These are phyloP conservation scores for Eragrostis tef DNA, from an alignment of 202 grass and related monocot species.

Conservation along the genomic window DNA sequence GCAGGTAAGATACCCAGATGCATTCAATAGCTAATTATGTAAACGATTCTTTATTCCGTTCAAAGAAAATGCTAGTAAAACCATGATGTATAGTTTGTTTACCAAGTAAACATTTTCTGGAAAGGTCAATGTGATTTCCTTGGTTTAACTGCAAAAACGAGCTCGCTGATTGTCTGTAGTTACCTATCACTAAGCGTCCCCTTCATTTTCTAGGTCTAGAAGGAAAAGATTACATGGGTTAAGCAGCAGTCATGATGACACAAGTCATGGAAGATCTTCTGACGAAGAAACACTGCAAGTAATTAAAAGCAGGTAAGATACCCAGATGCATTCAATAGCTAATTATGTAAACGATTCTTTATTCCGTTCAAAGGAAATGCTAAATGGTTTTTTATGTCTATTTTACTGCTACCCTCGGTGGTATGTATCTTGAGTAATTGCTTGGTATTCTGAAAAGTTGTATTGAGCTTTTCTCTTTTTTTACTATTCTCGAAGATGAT, in stretches of 20 bases:
- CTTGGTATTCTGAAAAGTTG: constrained; percentile 2
- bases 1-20: constrained; percentile 55
- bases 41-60: background rate
- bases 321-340: constrained; percentile 9
- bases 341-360: constrained; percentile 24
- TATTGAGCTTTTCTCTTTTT: background rate
- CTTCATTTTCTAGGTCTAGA: constrained; percentile 51
- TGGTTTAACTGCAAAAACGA: constrained; percentile 15
- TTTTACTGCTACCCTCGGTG: constrained; percentile 10
- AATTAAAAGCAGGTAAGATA: constrained; percentile 66
- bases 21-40: constrained; percentile 31
- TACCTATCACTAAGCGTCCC: constrained; percentile 34
- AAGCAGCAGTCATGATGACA: constrained; percentile 31
- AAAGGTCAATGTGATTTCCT: constrained; percentile 28
- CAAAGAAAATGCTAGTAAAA: background rate
- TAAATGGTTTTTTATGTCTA: constrained; percentile 9
- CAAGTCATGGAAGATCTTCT: constrained; percentile 50
- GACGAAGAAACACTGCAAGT: constrained; percentile 73
- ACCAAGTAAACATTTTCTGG: constrained; percentile 1
- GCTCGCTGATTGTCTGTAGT: background rate
- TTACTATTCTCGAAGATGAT: background rate
- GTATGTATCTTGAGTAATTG: background rate
- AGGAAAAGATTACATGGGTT: constrained; percentile 56
- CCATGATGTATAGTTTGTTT: constrained; percentile 3
- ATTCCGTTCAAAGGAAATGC: background rate